Conservation (phyloP, 2,329 filamentous ascomycete species). For the Penicillium concentricum region DNA sequence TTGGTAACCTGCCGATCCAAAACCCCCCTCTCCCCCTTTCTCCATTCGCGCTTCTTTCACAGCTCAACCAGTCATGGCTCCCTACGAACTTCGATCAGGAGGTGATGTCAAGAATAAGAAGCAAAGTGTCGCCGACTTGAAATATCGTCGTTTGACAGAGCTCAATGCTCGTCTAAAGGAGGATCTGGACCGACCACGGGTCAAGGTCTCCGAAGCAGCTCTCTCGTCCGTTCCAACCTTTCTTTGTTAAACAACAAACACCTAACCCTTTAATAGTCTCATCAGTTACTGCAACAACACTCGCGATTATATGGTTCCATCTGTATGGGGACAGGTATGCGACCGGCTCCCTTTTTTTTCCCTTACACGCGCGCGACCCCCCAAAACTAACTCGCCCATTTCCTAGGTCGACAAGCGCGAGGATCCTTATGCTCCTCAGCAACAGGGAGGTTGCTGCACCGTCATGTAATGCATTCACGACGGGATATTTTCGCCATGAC, state of each 20-base stretch:
- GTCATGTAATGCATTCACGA: constrained; percentile 70
- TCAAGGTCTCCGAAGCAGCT: constrained; percentile 91
- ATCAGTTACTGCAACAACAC: constrained; percentile 98
- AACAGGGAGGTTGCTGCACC: constrained; percentile 86
- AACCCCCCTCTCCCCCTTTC: constrained; percentile 16
- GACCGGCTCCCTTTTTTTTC: constrained; percentile 7
- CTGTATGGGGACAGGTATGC: constrained; percentile 80
- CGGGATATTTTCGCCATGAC: constrained; percentile 24
- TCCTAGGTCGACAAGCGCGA: constrained; percentile 81
- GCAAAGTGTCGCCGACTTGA: constrained; percentile 98
- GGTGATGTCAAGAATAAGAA: constrained; percentile 82
- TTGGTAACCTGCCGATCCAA: constrained; percentile 11
- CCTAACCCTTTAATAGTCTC: constrained; percentile 59
- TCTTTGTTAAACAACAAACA: constrained; percentile 6
- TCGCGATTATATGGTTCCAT: constrained; percentile 98
- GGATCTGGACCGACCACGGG: constrained; percentile 90
- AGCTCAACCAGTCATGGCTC: constrained; percentile 46
- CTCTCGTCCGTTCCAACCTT: constrained; percentile 63
- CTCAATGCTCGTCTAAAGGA: constrained; percentile 94
- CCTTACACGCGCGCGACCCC: constrained; percentile 8
- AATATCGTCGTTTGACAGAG: constrained; percentile 92
- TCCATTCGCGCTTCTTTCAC: constrained; percentile 12
- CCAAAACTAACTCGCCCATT: constrained; percentile 12
- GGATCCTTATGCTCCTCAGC: constrained; percentile 97
- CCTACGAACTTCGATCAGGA: constrained; percentile 65